Base-by-base conservation (phyloP, 345 rosid genomes). In the Euphorbia tirucalli region DNA sequence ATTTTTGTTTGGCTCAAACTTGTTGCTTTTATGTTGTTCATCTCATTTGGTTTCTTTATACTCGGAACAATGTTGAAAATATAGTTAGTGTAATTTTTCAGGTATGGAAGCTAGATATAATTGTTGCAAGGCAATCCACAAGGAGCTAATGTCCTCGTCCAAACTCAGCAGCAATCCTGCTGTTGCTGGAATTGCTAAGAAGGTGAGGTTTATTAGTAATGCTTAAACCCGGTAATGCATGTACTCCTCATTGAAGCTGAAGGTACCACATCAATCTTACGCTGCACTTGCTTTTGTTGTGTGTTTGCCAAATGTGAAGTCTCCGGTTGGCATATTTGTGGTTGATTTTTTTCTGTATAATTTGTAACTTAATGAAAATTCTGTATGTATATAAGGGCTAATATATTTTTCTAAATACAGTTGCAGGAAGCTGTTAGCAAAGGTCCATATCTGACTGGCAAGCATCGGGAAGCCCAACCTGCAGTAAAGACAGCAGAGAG, bases 21-120 rank as follows among this genome's bases (percentile, higher is more conserved):
- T 13, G 65, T 64, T 11, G 25, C 4, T 8, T 13, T 22, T 28
- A 28, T 31, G 37, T 41, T 56, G 7, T 30, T n/a, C n/a, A n/a
- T 15, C 60, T 44, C 57, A 15, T 61, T 37, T 19, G 41, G 60
- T 32, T 52, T 41, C 22, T 50, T 59, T 28, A 15, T 24, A 25
- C n/a, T 31, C 6, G 3, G 16, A 24, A 22, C 37, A 22, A 15
- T 9, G 57, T 25, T 52, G 14, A 14, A 43, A 60, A 39, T 32
- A 32, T 60, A 21, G 22, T 19, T 3, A 4, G 30, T 41, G 72
- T 24, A 46, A 65, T 52, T 69, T 71, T 74, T 55, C 83, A 95
- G 99, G 87, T 30, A 92, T 92, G 99, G 97, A 92, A 72, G 84
- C 84, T 52, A 87, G 85, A 79, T 83, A 89, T 65, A 80, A 82